Percentiles rank a stretch among this genome's conserved stretches.
Evolutionary conservation across 192 early-diverging fungal genomes (phyloP).

Genomic region (Phlyctochytrium bullatum): DNA sequence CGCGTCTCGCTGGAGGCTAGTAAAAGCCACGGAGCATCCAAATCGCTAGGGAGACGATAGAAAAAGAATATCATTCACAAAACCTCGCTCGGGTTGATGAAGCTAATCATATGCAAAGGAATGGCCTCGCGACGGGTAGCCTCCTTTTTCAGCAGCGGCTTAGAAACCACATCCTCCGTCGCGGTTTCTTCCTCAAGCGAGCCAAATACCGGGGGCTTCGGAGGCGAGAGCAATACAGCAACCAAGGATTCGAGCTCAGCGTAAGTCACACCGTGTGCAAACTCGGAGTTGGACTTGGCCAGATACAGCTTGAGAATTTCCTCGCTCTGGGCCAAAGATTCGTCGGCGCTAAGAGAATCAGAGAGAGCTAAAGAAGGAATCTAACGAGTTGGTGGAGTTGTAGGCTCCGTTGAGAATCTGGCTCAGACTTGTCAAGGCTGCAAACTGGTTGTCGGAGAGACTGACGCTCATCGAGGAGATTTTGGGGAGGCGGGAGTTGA

Average conservation of each 20-base stretch:
- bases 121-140: background rate
- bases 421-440: conserved; percentile 11
- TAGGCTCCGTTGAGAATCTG: conserved; percentile 3
- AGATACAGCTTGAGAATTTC: conserved; percentile 7
- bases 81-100: conserved; percentile 8
- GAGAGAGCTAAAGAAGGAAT: background rate
- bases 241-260: conserved; percentile 13
- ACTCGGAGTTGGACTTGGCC: conserved; percentile 3
- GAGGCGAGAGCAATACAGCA: conserved; percentile 8
- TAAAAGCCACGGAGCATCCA: too few species aligned
- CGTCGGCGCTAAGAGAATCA: background rate
- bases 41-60: background rate
- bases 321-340: background rate
- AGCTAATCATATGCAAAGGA: background rate
- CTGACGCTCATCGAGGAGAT: conserved; percentile 10
- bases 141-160: background rate
- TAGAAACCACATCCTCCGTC: background rate
- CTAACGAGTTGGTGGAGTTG: background rate
- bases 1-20: too few species aligned
- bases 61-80: background rate
- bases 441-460: conserved; percentile 15
- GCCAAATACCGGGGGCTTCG: conserved; percentile 18
- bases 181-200: background rate
- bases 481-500: conserved; percentile 15
- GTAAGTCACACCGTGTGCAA: conserved; percentile 14